These are phyloP conservation scores for Leptographium wingfieldii DNA, from an alignment of 2,329 filamentous ascomycete genomes.

Conservation along the genomic window DNA sequence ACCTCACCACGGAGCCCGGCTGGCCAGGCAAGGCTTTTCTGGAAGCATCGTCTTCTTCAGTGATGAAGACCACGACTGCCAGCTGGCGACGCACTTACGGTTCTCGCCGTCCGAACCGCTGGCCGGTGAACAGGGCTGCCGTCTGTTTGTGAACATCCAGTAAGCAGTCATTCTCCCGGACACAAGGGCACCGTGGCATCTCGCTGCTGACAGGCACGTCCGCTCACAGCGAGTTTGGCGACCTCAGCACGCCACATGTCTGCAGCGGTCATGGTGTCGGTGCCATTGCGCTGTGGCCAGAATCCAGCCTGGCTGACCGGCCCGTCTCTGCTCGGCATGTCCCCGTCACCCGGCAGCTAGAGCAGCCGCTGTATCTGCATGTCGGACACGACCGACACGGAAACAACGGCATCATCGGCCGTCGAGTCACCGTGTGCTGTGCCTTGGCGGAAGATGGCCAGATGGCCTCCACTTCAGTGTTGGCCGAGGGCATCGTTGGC, in stretches of 20 bases:
- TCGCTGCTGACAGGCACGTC: not conserved
- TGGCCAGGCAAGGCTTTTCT: not conserved
- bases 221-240: conserved; percentile 6
- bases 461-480: not conserved
- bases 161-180: not conserved
- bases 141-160: conserved; percentile 8
- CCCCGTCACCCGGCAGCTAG: conserved; percentile 3
- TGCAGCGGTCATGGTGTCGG: not conserved
- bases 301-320: not conserved
- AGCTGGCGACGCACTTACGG: conserved; percentile 10
- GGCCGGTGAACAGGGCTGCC: not conserved
- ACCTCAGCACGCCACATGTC: not conserved
- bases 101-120: conserved; percentile 5
- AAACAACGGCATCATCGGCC: conserved; percentile 11
- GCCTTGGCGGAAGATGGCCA: not conserved
- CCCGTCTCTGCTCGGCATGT: not conserved
- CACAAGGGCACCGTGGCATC: not conserved
- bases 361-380: conserved; percentile 9
- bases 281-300: conserved; percentile 1
- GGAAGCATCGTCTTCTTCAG: conserved; percentile 12
- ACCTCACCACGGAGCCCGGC: not conserved
- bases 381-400: conserved; percentile 10
- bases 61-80: conserved; percentile 7
- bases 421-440: conserved; percentile 6
- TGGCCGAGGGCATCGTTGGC: conserved; percentile 12